Conservation (phyloP, 2,329 filamentous ascomycete species). For the Penicillium sp. region DNA sequence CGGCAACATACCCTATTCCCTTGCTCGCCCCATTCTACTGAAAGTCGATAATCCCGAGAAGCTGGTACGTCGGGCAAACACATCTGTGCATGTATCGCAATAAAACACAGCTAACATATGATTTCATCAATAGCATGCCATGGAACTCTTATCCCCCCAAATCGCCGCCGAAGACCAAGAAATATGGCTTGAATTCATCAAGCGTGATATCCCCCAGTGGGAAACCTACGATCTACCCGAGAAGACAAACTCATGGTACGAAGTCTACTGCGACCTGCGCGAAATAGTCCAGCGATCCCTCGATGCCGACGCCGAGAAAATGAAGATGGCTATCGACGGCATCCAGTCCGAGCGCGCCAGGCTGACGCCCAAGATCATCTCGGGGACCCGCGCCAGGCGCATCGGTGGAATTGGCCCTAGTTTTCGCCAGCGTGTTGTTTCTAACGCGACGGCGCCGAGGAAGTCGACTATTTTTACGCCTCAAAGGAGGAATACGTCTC, state of each 20-base stretch:
- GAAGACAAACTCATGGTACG: conserved; percentile 70
- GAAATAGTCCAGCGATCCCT: conserved; percentile 58
- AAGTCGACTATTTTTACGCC: conserved; percentile 36
- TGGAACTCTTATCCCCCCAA: conserved; percentile 76
- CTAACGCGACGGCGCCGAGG: conserved; percentile 14
- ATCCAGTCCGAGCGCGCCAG: conserved; percentile 59
- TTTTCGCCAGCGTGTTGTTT: not conserved
- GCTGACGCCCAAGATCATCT: conserved; percentile 59
- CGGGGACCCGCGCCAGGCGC: conserved; percentile 29
- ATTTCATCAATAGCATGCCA: conserved; percentile 42
- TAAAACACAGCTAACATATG: conserved; percentile 4
- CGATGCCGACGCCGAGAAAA: conserved; percentile 55
- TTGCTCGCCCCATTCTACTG: conserved; percentile 66
- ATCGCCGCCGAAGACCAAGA: conserved; percentile 67
- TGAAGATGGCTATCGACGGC: conserved; percentile 58
- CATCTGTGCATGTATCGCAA: not conserved
- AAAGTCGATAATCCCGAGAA: conserved; percentile 72
- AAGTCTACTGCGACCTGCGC: conserved; percentile 70
- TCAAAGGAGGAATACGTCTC: conserved; percentile 35
- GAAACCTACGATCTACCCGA: conserved; percentile 64
- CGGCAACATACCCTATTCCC: conserved; percentile 66
- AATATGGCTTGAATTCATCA: conserved; percentile 77
- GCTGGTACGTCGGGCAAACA: conserved; percentile 52
- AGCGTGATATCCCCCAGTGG: conserved; percentile 69
- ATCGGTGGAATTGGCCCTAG: conserved; percentile 28